Base-by-base conservation (phyloP, 768 basidiomycete genomes). In the Mycena epipterygia region DNA sequence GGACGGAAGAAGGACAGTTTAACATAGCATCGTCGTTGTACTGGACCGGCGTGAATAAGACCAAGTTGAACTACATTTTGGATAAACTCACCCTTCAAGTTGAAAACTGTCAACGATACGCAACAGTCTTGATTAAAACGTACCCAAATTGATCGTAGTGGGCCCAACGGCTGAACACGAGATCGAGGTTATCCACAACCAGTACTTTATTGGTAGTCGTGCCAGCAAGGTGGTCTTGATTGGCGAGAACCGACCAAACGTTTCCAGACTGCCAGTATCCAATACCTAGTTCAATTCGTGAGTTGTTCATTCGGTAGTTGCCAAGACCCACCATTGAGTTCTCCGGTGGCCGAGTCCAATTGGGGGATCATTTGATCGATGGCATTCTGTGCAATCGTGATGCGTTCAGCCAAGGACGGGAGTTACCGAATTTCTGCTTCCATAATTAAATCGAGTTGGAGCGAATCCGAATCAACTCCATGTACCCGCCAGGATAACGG, bases 251-350 rank as follows among this genome's bases (percentile, higher is more conserved):
- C 21, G 87, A 85, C 77, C 81, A 86, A 13, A 84, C 87, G 58
- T 89, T 89, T 2, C 80, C 88, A 27, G 85, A 79, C 72, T 88
- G 87, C 88, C 88, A 89, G 67, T 82, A 88, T 42, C 86, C 82
- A 44, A 89, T 83, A 8, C 84, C 88, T 87, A 48, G 23, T 25
- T 41, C 27, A 23, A 33, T 7, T 44, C 23, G n/a, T 23, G 2
- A 23, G 25, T 8, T 7, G 8, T 52, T 19, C 5, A 53, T 21
- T 52, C 35, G 44, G 39, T 41, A 17, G 21, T 21, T 23, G 11
- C 7, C 13, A 39, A 14, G 29, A 32, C 81, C 37, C 53, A 81
- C 86, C 85, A 64, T 84, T 83, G 78, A 87, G 87, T 70, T 86
- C 81, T 1, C 78, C 86, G 42, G 71, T 84, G 9, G 74, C 76